Evolutionary conservation across 1,284 basidiomycete species (phyloP), one percentile per base, ranked within the genome.

Genomic region (Leccinum olivaceoglutinosum): DNA sequence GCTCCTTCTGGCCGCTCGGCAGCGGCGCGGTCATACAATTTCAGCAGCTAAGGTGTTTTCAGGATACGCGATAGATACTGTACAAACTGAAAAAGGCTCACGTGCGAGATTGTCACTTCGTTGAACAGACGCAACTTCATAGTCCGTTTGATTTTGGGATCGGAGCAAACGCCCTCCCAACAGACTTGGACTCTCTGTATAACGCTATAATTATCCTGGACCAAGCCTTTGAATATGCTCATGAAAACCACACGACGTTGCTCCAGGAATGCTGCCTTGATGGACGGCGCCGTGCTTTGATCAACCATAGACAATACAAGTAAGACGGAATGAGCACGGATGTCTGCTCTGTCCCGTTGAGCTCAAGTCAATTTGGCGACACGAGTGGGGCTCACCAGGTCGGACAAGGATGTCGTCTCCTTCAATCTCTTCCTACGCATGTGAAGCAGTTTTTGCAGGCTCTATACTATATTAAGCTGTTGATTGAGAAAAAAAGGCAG

Each of bases 291-390:
- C 1, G 80, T 78, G 7, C 80, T 74, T 36, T 73, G 70, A 55
- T 83, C 80, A 29, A 91, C 73, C 70, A 92, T 90, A 0, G 88
- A 89, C 5, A 90, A 76, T n/a, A 91, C 75, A 64, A 92, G 83
- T 2, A 86, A 74, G 36, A 90, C 72, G 61, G 86, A 90, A 4
- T 86, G 78, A 0, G 88, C 90, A 44, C 90, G 82, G 44, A 92
- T 92, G 70, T 92, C 90, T 88, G 63, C 56, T 39, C 62, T 60
- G 51, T n/a, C 21, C 2, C 53, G 44, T 60, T 66, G 32, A 65
- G 51, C 59, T 12, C 62, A 21, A 34, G 7, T 34, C 32, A 29
- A 59, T 39, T 9, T 21, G 21, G 58, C 1, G 39, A 25, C 18
- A 21, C 21, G 29, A 59, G 10, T 53, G 54, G 16, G 16, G 12